Evolutionary conservation across 2,329 filamentous ascomycete genomes (phyloP).

Genomic region (Dendryphion nanum): DNA sequence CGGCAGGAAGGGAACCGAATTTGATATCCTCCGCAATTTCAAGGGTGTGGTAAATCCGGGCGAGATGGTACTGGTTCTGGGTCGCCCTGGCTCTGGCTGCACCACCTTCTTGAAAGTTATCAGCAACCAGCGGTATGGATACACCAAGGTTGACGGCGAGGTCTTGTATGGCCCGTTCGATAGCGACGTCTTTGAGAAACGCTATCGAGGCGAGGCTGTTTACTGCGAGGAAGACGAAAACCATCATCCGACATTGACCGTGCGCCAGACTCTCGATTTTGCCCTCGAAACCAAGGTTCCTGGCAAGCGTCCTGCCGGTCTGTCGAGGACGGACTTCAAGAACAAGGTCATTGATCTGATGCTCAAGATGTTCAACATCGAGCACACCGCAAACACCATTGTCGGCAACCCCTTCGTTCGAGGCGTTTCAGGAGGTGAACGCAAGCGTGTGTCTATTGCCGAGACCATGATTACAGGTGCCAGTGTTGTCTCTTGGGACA

Average conservation of each 20-base stretch:
- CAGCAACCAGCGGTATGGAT: slow-evolving; percentile 57
- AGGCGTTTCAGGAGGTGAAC: slow-evolving; percentile 76
- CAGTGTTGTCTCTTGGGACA: slow-evolving; percentile 66
- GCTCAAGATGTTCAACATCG: slow-evolving; percentile 91
- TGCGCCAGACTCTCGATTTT: slow-evolving; percentile 83
- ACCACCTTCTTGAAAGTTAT: slow-evolving; percentile 57
- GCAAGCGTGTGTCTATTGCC: slow-evolving; percentile 78
- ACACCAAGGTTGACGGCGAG: slow-evolving; percentile 64
- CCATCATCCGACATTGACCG: slow-evolving; percentile 80
- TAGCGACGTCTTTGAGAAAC: slow-evolving; percentile 65
- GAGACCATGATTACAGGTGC: slow-evolving; percentile 77
- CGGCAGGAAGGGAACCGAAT: slow-evolving; percentile 67
- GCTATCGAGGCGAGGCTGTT: slow-evolving; percentile 77
- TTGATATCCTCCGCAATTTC: slow-evolving; percentile 72
- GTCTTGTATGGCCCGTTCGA: slow-evolving; percentile 76
- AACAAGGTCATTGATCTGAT: slow-evolving; percentile 70
- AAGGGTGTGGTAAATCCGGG: slow-evolving; percentile 61
- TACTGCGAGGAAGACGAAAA: slow-evolving; percentile 88
- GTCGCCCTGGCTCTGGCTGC: slow-evolving; percentile 65
- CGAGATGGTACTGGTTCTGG: slow-evolving; percentile 85
- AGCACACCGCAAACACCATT: slow-evolving; percentile 80
- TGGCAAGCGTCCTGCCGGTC: slow-evolving; percentile 71
- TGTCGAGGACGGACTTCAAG: slow-evolving; percentile 74
- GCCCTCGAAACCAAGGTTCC: slow-evolving; percentile 83
- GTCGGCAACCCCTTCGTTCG: slow-evolving; percentile 81